Base-by-base conservation (phyloP, 352 stramenopile species). In the Pythium brachiatum region DNA sequence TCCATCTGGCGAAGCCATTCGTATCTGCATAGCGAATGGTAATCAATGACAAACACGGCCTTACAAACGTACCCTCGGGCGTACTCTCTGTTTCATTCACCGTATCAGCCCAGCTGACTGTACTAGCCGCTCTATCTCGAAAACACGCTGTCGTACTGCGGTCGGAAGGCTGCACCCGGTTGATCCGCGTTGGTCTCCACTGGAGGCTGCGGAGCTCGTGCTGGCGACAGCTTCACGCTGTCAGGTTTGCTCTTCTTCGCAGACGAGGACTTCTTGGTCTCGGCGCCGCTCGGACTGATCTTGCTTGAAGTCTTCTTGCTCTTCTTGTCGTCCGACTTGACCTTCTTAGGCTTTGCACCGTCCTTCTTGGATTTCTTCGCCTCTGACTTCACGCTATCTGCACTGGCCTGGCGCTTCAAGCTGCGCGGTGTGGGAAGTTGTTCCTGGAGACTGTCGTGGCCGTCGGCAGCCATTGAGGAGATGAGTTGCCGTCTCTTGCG, bases 111-210 rank as follows among this genome's bases (percentile, higher is more conserved):
- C 51, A 43, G 50, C 60, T 29, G 18, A 13, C 43, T 4, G 9
- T 18, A 51, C 8, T 1, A 29, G 13, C 29, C 7, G 9, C 25
- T 21, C 56, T 86, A 86, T 43, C 71, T 77, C 21, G 76, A 79
- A 50, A 88, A 91, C 3, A 89, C 73, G 53, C 67, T 89, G 62
- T 91, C 82, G 55, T 88, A 83, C 34, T 86, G 79, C 47, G 78
- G 79, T 23, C 76, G 74, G 41, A 79, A 90, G 0, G 70, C 38
- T 41, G 70, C 34, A 38, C 23, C 53, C 4, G 41, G 12, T 3
- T 53, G 32, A 15, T 69, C 56, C 1, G 32, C 15, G 9, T 46
- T 36, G 23, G 27, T 36, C 16, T 65, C 50, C 2, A 16, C 6
- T 1, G 20, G 34, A 21, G 20, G 29, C 36, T n/a, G 29, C 18